Evolutionary conservation across 164 flowering plant genomes (phyloP).

Genomic region (Berberis thunbergii): DNA sequence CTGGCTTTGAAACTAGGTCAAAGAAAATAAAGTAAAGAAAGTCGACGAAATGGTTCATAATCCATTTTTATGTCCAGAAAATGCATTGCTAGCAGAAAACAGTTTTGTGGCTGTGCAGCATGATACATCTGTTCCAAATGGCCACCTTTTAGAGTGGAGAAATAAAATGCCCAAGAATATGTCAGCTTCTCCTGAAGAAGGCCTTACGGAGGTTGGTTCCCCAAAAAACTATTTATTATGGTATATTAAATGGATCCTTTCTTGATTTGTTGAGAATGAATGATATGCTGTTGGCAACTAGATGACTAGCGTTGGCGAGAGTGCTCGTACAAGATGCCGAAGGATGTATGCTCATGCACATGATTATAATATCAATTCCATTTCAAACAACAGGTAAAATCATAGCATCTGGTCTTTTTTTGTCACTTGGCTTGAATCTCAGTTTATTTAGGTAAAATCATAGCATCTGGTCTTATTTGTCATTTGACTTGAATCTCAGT

Average conservation of each 20-base stretch:
- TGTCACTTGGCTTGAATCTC: too few species aligned
- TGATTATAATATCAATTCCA: constrained; percentile 75
- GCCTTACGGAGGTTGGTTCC: constrained; percentile 25
- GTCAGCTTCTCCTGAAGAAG: constrained; percentile 18
- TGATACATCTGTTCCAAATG: constrained; percentile 26
- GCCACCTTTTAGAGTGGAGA: constrained; percentile 42
- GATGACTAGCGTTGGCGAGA: constrained; percentile 32
- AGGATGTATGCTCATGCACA: constrained; percentile 83
- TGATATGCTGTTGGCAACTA: constrained; percentile 20
- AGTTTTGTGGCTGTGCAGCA: constrained; percentile 36
- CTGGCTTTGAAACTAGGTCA: constrained; percentile 38
- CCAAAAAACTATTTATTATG: background rate
- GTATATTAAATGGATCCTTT: background rate
- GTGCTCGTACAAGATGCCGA: constrained; percentile 49
- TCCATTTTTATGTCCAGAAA: constrained; percentile 44
- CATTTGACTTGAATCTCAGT: too few species aligned
- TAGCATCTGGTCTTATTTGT: too few species aligned
- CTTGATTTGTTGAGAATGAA: background rate
- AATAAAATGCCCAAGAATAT: constrained; percentile 14
- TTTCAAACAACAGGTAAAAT: constrained; percentile 65
- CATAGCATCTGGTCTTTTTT: background rate
- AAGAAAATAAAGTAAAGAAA: constrained; percentile 51
- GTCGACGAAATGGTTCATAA: constrained; percentile 39
- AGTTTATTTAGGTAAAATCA: too few species aligned
- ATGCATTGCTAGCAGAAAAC: constrained; percentile 53